Percentiles rank a stretch among this genome's conserved stretches.
phyloP scores from a whole-genome alignment of 139 green algal genomes.

The Chlamydomonas sp. region DNA sequence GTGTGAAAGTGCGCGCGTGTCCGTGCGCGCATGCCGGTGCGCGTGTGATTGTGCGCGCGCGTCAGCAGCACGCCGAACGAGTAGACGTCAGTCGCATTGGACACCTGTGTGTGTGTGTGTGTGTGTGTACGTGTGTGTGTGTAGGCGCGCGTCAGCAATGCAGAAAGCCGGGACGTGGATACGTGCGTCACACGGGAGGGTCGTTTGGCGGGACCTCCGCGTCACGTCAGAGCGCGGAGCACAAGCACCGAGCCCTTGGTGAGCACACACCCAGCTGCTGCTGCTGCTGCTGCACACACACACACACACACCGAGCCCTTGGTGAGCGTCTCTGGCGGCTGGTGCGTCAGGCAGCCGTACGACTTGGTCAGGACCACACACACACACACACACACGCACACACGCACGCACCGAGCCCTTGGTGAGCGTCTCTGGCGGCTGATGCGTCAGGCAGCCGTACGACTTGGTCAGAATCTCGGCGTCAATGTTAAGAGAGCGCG shows the following conservation, averaged over 20 bases:
- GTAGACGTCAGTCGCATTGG: slow-evolving; percentile 35
- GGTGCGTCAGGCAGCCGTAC: slow-evolving; percentile 36
- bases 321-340: slow-evolving; percentile 29
- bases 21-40: too few relatives aligned
- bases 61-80: slow-evolving; percentile 42
- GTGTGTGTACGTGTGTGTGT: not conserved
- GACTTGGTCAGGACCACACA: slow-evolving; percentile 29
- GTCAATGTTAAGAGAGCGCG: slow-evolving; percentile 26
- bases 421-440: slow-evolving; percentile 29
- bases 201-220: too few relatives aligned
- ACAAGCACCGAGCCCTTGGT: too few relatives aligned
- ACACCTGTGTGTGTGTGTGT: not conserved
- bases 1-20: too few relatives aligned
- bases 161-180: too few relatives aligned
- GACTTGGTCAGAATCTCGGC: slow-evolving; percentile 27
- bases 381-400: too few relatives aligned
- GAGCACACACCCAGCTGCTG: too few relatives aligned
- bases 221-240: too few relatives aligned
- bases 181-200: too few relatives aligned
- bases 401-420: slow-evolving; percentile 26
- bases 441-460: slow-evolving; percentile 36
- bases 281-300: too few relatives aligned
- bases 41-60: slow-evolving; percentile 49
- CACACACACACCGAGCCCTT: slow-evolving; percentile 26
- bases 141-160: not conserved